Percentiles rank a stretch among this genome's conserved stretches.
Evolutionary conservation across 495 filamentous ascomycete genomes (phyloP).

Genomic region (Tetracladium marchalianum): DNA sequence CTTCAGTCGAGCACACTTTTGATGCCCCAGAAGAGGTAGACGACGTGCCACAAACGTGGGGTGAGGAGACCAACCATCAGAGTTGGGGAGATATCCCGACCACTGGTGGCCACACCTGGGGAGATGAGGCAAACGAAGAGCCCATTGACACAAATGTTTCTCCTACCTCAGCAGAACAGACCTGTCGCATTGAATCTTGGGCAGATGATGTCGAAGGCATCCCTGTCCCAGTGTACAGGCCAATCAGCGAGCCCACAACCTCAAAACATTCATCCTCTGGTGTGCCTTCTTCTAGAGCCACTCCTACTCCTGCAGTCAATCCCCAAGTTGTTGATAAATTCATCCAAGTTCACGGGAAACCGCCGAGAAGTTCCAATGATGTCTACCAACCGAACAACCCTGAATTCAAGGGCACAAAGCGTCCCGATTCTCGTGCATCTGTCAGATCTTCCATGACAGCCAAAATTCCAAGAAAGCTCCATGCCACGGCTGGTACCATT

Average conservation of each 20-base stretch:
- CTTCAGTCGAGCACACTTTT: not conserved
- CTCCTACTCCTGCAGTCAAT: not conserved
- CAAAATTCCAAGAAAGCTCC: not conserved
- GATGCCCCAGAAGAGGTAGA: not conserved
- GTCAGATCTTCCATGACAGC: not conserved
- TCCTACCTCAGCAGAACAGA: conserved; percentile 2
- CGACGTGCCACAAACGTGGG: not conserved
- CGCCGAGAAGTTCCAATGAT: conserved; percentile 6
- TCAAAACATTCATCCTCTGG: not conserved
- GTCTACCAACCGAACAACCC: conserved; percentile 16
- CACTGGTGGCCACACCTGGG: not conserved
- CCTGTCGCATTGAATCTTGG: conserved; percentile 10
- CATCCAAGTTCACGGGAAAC: conserved; percentile 4
- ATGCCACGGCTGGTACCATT: conserved; percentile 4
- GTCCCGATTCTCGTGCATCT: conserved; percentile 2
- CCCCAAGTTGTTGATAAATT: conserved; percentile 1
- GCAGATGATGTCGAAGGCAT: conserved; percentile 2
- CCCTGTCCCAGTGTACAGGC: not conserved
- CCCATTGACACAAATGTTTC: not conserved
- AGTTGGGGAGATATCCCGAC: not conserved
- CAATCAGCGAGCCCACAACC: not conserved
- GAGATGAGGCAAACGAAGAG: not conserved
- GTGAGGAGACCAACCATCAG: too few relatives aligned
- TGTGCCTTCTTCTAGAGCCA: not conserved
- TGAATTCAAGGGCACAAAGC: not conserved